Conservation (phyloP, 2,329 filamentous ascomycete genomes). For the Drechslera avenae region DNA sequence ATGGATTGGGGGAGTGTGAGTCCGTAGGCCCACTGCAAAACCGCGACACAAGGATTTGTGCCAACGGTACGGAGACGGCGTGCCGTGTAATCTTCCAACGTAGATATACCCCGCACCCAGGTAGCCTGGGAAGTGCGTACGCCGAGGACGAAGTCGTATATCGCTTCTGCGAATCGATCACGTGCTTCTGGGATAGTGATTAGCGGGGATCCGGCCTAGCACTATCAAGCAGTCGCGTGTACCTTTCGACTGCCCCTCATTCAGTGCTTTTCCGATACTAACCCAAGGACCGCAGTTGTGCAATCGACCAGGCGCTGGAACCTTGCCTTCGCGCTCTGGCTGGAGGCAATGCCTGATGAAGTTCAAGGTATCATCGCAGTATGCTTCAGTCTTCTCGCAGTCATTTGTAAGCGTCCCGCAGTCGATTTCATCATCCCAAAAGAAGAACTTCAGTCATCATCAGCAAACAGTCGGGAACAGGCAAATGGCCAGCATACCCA, state of each 20-base stretch:
- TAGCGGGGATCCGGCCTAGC: not conserved
- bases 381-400: constrained; percentile 13
- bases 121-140: constrained; percentile 13
- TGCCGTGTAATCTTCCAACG: constrained; percentile 10
- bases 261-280: constrained; percentile 16
- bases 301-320: constrained; percentile 12
- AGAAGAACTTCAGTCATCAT: constrained; percentile 9
- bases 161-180: constrained; percentile 12
- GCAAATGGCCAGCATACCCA: not conserved
- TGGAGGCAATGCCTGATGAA: constrained; percentile 14
- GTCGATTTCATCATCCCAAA: constrained; percentile 20
- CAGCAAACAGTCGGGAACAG: not conserved
- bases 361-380: constrained; percentile 12
- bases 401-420: constrained; percentile 15
- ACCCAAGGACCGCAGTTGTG: constrained; percentile 15
- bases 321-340: constrained; percentile 8
- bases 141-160: constrained; percentile 12
- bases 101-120: constrained; percentile 11
- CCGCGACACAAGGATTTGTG: constrained; percentile 10
- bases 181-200: constrained; percentile 7
- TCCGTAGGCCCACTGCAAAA: constrained; percentile 12
- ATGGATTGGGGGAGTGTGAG: constrained; percentile 7
- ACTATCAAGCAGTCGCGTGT: not conserved
- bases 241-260: constrained; percentile 14
- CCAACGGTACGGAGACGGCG: constrained; percentile 12